A percentile compares a stretch with the other conserved stretches of the same genome.
These are phyloP conservation scores for Lophium mytilinum DNA, from an alignment of 495 filamentous ascomycete genomes.

Conservation along the genomic window DNA sequence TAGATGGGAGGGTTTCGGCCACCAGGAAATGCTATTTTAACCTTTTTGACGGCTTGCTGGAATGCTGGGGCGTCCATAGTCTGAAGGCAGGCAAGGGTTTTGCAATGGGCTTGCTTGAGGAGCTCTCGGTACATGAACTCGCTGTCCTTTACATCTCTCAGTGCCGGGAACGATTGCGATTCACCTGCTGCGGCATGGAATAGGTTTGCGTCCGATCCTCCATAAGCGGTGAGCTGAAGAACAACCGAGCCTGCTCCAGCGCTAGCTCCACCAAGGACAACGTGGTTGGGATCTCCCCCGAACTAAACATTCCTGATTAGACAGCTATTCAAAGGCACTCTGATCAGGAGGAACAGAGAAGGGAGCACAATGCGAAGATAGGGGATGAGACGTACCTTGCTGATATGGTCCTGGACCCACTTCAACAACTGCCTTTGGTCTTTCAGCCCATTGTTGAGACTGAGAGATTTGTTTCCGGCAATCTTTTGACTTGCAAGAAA, in stretches of 20 bases:
- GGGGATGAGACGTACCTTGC: background rate
- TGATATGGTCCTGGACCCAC: slow-evolving; percentile 48
- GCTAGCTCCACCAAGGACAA: slow-evolving; percentile 69
- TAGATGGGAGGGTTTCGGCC: slow-evolving; percentile 9
- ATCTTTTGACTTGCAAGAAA: slow-evolving; percentile 61
- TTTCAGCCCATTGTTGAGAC: slow-evolving; percentile 60
- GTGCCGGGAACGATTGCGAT: slow-evolving; percentile 55
- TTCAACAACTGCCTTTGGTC: slow-evolving; percentile 59
- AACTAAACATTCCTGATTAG: slow-evolving; percentile 41
- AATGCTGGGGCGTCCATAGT: slow-evolving; percentile 17
- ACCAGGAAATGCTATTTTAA: slow-evolving; percentile 14
- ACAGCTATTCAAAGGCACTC: background rate
- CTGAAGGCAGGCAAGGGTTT: slow-evolving; percentile 8
- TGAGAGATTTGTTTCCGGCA: slow-evolving; percentile 37
- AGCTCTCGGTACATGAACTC: slow-evolving; percentile 61
- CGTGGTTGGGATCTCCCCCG: slow-evolving; percentile 64
- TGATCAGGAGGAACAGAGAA: background rate
- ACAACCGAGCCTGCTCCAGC: slow-evolving; percentile 63
- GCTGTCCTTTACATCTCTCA: slow-evolving; percentile 49
- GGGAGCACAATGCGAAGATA: background rate
- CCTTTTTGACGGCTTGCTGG: slow-evolving; percentile 9
- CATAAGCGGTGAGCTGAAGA: slow-evolving; percentile 60
- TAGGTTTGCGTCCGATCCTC: slow-evolving; percentile 41
- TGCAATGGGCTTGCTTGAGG: slow-evolving; percentile 48
- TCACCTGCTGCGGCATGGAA: slow-evolving; percentile 48